phyloP scores from a whole-genome alignment of 192 early-diverging fungal genomes.

The Funneliformis geosporum region DNA sequence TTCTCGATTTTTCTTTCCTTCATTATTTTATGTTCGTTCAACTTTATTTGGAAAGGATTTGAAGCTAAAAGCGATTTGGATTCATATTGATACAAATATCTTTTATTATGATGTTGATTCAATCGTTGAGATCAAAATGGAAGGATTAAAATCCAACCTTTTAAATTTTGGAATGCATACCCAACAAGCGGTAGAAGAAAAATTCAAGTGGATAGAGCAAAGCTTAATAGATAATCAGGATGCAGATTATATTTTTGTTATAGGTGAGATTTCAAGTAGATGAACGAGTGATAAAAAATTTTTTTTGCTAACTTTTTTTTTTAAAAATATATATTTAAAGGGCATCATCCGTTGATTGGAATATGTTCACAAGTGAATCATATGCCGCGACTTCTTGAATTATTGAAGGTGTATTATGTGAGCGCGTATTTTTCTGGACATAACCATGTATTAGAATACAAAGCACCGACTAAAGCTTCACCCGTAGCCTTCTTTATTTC shows the following conservation, averaged over 20 bases:
- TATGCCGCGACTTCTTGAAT: background rate
- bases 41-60: slow-evolving; percentile 2
- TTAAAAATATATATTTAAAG: slow-evolving; percentile 10
- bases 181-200: slow-evolving; percentile 2
- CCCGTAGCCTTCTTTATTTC: slow-evolving; percentile 17
- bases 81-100: slow-evolving; percentile 26
- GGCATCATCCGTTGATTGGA: slow-evolving; percentile 28
- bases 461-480: background rate
- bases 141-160: slow-evolving; percentile 18
- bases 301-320: background rate
- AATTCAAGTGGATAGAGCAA: slow-evolving; percentile 21
- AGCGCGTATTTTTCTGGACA: slow-evolving; percentile 26
- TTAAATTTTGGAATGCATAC: background rate
- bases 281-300: background rate
- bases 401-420: slow-evolving; percentile 14
- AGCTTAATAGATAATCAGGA: background rate
- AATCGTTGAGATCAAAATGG: background rate
- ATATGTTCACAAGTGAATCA: background rate
- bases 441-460: slow-evolving; percentile 25
- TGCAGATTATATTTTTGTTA: slow-evolving; percentile 15
- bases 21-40: slow-evolving; percentile 23
- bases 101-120: slow-evolving; percentile 4
- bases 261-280: background rate
- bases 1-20: slow-evolving; percentile 12
- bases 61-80: background rate